Conservation (phyloP, 805 yeast genomes). For the Yarrowia phangngaensis region DNA sequence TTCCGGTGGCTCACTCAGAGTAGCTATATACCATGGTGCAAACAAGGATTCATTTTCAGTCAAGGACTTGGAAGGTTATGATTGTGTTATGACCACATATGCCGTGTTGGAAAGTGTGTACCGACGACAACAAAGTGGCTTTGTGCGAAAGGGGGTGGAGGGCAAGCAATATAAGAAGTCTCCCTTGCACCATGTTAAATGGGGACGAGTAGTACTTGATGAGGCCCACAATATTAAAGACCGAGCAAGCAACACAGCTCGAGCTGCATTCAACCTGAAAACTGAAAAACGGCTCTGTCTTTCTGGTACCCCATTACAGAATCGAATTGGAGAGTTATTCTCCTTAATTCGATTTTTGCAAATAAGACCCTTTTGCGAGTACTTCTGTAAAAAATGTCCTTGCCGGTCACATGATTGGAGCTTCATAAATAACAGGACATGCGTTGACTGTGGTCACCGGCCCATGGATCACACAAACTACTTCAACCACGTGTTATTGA, state of each 20-base stretch:
- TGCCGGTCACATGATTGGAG: slow-evolving; percentile 82
- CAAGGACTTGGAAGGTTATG: slow-evolving; percentile 56
- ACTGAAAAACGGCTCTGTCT: slow-evolving; percentile 84
- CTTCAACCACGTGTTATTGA: slow-evolving; percentile 92
- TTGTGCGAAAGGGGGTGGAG: slow-evolving; percentile 55
- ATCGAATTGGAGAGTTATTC: slow-evolving; percentile 93
- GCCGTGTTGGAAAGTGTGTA: slow-evolving; percentile 85
- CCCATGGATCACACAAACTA: slow-evolving; percentile 95
- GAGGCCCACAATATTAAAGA: slow-evolving; percentile 98
- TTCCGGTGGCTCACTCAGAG: slow-evolving; percentile 65
- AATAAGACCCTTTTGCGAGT: slow-evolving; percentile 79
- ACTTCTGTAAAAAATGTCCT: slow-evolving; percentile 90
- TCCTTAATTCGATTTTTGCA: slow-evolving; percentile 82
- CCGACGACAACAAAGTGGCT: slow-evolving; percentile 79
- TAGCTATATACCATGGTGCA: slow-evolving; percentile 80
- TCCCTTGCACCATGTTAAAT: slow-evolving; percentile 65
- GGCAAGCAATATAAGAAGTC: slow-evolving; percentile 71
- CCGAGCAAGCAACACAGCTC: slow-evolving; percentile 86
- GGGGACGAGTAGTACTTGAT: slow-evolving; percentile 84
- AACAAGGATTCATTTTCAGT: slow-evolving; percentile 48
- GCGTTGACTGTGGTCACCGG: slow-evolving; percentile 83
- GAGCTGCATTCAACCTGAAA: slow-evolving; percentile 73
- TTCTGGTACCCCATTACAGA: slow-evolving; percentile 95
- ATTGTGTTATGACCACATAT: slow-evolving; percentile 87
- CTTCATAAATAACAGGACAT: slow-evolving; percentile 75